Evolutionary conservation across 2,329 filamentous ascomycete species (phyloP), one percentile per base, ranked within the genome.

Genomic region (Setomelanomma holmii): DNA sequence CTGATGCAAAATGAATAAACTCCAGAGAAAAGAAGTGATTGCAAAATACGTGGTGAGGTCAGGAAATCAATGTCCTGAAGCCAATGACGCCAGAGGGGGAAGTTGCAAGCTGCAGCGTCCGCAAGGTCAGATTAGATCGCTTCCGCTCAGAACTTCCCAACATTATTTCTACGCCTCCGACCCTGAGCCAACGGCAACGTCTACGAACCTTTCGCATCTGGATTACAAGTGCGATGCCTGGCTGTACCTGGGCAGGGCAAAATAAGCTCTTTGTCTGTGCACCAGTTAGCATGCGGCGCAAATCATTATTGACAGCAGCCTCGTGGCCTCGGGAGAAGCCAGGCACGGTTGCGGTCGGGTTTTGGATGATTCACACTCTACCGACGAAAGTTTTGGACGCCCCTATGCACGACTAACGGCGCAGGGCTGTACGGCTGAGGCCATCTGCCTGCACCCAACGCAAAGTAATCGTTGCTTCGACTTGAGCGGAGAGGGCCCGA

Each of bases 401-500:
- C 27, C 27, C 27, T 30, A 38, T 38, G 35, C 35, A 38, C 16
- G 35, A 14, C 35, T 11, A 3, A n/a, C 11, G 11, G 14, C 14
- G 35, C 35, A 38, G 35, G 35, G 35, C 35, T 38, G 27, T 14
- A 30, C 14, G 27, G 27, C 27, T 36, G 34, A 36, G 12, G 11
- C 4, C 34, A 16, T 36, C 14, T 3, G 16, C 16, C n/a, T 36
- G 39, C 21, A 24, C 22, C 21, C n/a, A 27, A 23, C 21, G 21
- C 38, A 40, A n/a, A 22, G 20, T 22, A 22, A 20, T 22, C 17
- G 17, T 21, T 40, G 22, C 44, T 33, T 30, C 36, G 23, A 43
- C 38, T 43, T 43, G 43, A 52, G 49, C 19, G 36, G 22, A 30
- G 34, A 36, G 34, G 12, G 16, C 34, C 12, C 7, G 34, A n/a